A percentile compares a stretch with the other conserved stretches of the same genome.
Evolutionary conservation across 306 rosid species (phyloP).

Genomic region (Casuarina glauca): DNA sequence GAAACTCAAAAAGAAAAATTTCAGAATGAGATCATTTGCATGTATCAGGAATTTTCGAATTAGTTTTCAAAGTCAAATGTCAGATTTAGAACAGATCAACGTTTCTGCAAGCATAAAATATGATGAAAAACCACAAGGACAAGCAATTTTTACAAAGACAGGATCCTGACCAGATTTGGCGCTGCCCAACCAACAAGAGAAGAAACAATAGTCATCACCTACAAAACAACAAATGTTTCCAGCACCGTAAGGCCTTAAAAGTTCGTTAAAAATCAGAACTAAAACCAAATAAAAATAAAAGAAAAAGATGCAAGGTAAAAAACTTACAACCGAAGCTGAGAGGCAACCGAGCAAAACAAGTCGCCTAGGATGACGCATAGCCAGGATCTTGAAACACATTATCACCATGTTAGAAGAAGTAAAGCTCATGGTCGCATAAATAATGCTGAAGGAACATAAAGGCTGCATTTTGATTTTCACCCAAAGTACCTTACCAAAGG

Average conservation of each 20-base stretch:
- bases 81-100: not conserved
- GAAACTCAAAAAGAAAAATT: not conserved
- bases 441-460: not conserved
- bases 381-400: constrained; percentile 62
- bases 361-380: constrained; percentile 93
- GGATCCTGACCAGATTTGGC: constrained; percentile 74
- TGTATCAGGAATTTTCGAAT: not conserved
- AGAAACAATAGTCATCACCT: constrained; percentile 98
- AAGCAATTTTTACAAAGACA: not conserved
- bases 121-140: constrained; percentile 8
- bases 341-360: constrained; percentile 87
- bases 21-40: not conserved
- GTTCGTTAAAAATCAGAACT: not conserved
- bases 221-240: constrained; percentile 21
- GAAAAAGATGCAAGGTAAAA: constrained; percentile 3
- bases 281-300: not conserved
- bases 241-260: constrained; percentile 15
- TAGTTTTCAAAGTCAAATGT: not conserved
- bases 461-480: not conserved
- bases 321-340: constrained; percentile 74
- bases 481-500: not conserved
- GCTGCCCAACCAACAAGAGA: constrained; percentile 95
- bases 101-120: constrained; percentile 1
- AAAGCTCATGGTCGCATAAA: not conserved
- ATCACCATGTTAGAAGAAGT: constrained; percentile 27